These are phyloP conservation scores for Mycocentrospora acerina DNA, from an alignment of 2,329 filamentous ascomycete species.

Conservation along the genomic window DNA sequence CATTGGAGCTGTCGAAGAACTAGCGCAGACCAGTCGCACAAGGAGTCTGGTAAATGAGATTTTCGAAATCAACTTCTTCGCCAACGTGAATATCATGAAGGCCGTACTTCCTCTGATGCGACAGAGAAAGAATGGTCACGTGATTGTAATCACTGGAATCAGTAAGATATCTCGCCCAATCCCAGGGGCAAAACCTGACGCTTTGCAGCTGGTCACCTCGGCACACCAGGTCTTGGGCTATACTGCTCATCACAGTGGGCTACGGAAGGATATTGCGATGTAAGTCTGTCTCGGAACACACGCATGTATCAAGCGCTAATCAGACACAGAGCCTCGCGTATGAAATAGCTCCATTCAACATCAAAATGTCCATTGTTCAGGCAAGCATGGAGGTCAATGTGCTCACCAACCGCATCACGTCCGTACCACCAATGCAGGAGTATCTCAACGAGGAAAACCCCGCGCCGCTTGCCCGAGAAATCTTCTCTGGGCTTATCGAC, in stretches of 20 bases:
- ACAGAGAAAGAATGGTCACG: slow-evolving; percentile 79
- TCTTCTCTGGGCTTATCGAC: slow-evolving; percentile 78
- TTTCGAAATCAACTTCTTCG: slow-evolving; percentile 94
- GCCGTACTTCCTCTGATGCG: slow-evolving; percentile 79
- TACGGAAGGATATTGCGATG: slow-evolving; percentile 93
- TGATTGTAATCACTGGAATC: slow-evolving; percentile 85
- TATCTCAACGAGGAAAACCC: slow-evolving; percentile 70
- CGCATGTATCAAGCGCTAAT: neutral
- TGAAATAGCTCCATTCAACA: slow-evolving; percentile 92
- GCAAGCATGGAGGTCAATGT: slow-evolving; percentile 90
- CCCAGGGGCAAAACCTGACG: slow-evolving; percentile 12
- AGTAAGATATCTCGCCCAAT: slow-evolving; percentile 46
- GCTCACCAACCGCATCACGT: slow-evolving; percentile 82
- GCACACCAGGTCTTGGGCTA: slow-evolving; percentile 86
- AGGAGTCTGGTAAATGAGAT: slow-evolving; percentile 82
- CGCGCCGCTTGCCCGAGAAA: slow-evolving; percentile 79
- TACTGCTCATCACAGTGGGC: slow-evolving; percentile 94
- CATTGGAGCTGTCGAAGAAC: slow-evolving; percentile 87
- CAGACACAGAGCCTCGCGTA: slow-evolving; percentile 71
- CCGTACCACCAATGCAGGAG: slow-evolving; percentile 73
- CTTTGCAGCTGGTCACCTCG: slow-evolving; percentile 72
- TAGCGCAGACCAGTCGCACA: slow-evolving; percentile 71
- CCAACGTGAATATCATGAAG: slow-evolving; percentile 94
- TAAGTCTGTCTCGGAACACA: slow-evolving; percentile 19
- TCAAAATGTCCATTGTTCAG: slow-evolving; percentile 94